These are phyloP conservation scores for Cercospora citrullina DNA, from an alignment of 2,329 filamentous ascomycete species.

Conservation along the genomic window DNA sequence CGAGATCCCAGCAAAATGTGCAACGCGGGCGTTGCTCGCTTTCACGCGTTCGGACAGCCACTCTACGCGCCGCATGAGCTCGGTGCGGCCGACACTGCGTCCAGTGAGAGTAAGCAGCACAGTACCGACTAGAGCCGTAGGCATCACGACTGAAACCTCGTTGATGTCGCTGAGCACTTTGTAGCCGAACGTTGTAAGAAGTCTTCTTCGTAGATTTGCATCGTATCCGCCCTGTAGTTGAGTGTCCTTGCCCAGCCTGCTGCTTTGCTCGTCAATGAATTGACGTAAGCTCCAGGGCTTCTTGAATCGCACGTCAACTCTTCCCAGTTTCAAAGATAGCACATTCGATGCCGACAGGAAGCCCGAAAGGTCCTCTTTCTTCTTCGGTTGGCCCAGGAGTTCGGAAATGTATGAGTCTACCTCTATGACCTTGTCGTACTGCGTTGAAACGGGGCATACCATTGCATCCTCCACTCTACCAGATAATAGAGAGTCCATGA, in stretches of 20 bases:
- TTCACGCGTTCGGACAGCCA: conserved; percentile 83
- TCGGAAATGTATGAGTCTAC: conserved; percentile 96
- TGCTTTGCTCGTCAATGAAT: conserved; percentile 77
- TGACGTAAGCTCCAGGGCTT: conserved; percentile 88
- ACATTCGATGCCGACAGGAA: conserved; percentile 89
- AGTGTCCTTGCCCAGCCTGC: conserved; percentile 43
- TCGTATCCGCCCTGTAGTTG: conserved; percentile 44
- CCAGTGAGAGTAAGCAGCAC: conserved; percentile 88
- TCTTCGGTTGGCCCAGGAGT: conserved; percentile 88
- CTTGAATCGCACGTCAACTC: conserved; percentile 94
- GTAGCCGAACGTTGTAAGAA: conserved; percentile 86
- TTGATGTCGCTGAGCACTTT: conserved; percentile 94
- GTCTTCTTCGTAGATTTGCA: conserved; percentile 58
- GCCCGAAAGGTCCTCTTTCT: conserved; percentile 87
- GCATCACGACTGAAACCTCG: conserved; percentile 95
- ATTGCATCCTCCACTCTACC: conserved; percentile 87
- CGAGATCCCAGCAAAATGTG: conserved; percentile 82
- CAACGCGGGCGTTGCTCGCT: conserved; percentile 85
- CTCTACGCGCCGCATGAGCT: conserved; percentile 81
- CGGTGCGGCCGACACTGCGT: conserved; percentile 82
- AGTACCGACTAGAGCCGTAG: conserved; percentile 91
- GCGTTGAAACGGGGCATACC: conserved; percentile 92
- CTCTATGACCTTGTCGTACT: conserved; percentile 99
- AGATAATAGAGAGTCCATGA: conserved; percentile 85
- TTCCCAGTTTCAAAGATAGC: conserved; percentile 80